Conservation (phyloP, 257 asterid genomes). For the Scutellaria barbata region DNA sequence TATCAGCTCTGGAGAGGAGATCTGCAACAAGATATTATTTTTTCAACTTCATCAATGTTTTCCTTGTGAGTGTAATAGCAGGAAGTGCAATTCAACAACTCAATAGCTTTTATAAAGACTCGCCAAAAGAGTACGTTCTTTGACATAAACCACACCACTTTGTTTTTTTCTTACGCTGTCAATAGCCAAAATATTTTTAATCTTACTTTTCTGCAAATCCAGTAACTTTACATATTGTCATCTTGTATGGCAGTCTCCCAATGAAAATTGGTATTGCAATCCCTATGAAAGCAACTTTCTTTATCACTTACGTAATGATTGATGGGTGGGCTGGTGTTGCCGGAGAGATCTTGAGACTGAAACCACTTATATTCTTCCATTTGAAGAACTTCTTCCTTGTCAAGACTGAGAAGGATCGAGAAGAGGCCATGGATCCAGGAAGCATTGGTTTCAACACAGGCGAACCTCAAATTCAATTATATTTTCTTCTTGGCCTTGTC, state of each 20-base stretch:
- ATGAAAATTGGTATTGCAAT: slow-evolving; percentile 79
- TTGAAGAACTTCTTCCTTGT: slow-evolving; percentile 81
- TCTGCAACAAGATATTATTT: slow-evolving; percentile 81
- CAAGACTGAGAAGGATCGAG: slow-evolving; percentile 89
- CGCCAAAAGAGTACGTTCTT: slow-evolving; percentile 65
- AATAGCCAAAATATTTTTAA: not conserved
- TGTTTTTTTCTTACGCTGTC: slow-evolving; percentile 20
- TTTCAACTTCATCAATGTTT: slow-evolving; percentile 82
- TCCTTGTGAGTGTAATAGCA: slow-evolving; percentile 86
- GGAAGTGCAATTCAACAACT: slow-evolving; percentile 87
- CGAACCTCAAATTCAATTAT: slow-evolving; percentile 92
- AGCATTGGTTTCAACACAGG: slow-evolving; percentile 91
- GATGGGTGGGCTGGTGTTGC: slow-evolving; percentile 99
- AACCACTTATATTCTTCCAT: slow-evolving; percentile 77
- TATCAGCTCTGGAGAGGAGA: slow-evolving; percentile 86
- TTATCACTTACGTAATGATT: slow-evolving; percentile 85
- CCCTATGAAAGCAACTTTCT: slow-evolving; percentile 95
- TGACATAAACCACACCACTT: slow-evolving; percentile 2
- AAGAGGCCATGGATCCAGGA: slow-evolving; percentile 92
- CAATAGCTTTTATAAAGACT: slow-evolving; percentile 56
- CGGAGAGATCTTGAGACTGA: slow-evolving; percentile 82
- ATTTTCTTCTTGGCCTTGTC: slow-evolving; percentile 91
- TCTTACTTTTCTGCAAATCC: too few relatives aligned
- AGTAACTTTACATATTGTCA: slow-evolving; percentile 24
- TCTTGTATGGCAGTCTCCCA: slow-evolving; percentile 57